Conservation (phyloP, 495 filamentous ascomycete species). For the Penicillium cinerascens region DNA sequence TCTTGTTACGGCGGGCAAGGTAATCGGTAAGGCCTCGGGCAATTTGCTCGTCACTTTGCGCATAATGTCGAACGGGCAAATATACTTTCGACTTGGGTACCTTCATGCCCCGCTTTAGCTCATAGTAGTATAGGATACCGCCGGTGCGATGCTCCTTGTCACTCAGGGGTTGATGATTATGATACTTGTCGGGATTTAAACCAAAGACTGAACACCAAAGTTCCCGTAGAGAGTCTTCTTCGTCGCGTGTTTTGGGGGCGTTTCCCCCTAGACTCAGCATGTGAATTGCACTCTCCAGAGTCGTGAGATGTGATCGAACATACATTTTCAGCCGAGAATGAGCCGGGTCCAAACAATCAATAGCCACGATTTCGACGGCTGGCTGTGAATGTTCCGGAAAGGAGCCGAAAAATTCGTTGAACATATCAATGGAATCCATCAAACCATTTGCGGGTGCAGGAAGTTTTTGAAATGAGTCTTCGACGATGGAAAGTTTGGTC, state of each 20-base stretch:
- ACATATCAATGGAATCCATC: too few relatives aligned
- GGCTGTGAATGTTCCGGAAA: not conserved
- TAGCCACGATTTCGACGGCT: constrained; percentile 32
- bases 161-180: not conserved
- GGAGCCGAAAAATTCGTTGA: too few relatives aligned
- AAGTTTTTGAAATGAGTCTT: too few relatives aligned
- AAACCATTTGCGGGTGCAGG: too few relatives aligned
- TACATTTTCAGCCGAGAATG: constrained; percentile 39
- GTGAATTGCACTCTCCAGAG: constrained; percentile 21
- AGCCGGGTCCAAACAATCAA: constrained; percentile 27
- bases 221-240: too few relatives aligned
- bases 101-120: constrained; percentile 18
- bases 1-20: too few relatives aligned
- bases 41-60: constrained; percentile 14
- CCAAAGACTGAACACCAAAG: too few relatives aligned
- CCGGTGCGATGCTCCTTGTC: constrained; percentile 24
- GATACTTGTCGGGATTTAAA: not conserved
- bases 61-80: constrained; percentile 36
- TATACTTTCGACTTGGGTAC: constrained; percentile 32
- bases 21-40: too few relatives aligned
- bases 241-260: not conserved
- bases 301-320: constrained; percentile 25
- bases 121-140: constrained; percentile 37
- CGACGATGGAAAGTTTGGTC: too few relatives aligned
- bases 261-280: constrained; percentile 25